Evolutionary conservation across 148 eudicot species (phyloP).

Genomic region (Vaccinium darrowii): DNA sequence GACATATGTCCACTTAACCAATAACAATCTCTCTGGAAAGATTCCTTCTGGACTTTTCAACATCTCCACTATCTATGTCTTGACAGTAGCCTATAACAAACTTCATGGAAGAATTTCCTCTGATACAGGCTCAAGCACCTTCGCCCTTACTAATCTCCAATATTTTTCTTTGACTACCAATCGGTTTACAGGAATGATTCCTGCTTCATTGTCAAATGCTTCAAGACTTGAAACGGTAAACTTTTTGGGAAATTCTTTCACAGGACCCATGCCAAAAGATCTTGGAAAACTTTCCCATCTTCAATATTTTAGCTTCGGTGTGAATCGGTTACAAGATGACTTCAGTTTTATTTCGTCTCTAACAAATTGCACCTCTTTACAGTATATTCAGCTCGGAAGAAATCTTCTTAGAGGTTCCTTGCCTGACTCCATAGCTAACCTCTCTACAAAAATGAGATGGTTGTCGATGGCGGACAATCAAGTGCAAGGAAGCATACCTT

Average conservation of each 20-base stretch:
- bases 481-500: not conserved
- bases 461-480: not conserved
- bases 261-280: not conserved
- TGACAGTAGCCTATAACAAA: not conserved
- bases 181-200: not conserved
- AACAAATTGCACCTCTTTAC: not conserved
- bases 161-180: rapidly evolving
- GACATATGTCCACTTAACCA: rapidly evolving
- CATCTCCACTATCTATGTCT: not conserved
- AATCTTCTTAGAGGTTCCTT: not conserved
- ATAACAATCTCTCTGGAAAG: not conserved
- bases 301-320: rapidly evolving
- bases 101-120: not conserved
- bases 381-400: rapidly evolving
- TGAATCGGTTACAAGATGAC: not conserved
- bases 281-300: not conserved
- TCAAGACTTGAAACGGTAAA: not conserved
- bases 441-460: not conserved
- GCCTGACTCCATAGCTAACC: not conserved
- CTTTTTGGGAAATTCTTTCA: not conserved
- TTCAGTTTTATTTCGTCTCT: not conserved
- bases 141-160: not conserved
- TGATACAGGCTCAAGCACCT: not conserved
- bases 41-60: not conserved
- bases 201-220: not conserved